phyloP scores from a whole-genome alignment of 768 basidiomycete genomes.

The Russula sp. region DNA sequence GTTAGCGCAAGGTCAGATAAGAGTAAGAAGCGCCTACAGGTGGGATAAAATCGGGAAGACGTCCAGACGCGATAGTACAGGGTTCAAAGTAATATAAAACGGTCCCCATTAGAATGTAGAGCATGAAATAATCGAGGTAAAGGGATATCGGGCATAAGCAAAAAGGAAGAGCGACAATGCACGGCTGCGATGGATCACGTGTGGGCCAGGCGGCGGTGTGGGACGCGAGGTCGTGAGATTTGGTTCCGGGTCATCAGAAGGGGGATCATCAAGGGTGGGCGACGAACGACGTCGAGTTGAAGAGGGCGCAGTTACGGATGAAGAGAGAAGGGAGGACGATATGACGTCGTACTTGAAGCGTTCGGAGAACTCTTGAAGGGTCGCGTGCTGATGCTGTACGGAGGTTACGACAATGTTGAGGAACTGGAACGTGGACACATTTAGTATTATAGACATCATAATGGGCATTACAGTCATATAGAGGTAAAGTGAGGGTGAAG shows the following conservation, averaged over 20 bases:
- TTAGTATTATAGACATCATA: slow-evolving; percentile 7
- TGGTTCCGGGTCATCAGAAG: slow-evolving; percentile 8
- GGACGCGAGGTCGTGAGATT: neutral
- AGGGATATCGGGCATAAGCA: slow-evolving; percentile 24
- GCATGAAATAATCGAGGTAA: slow-evolving; percentile 17
- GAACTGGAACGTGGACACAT: slow-evolving; percentile 19
- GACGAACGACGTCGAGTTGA: slow-evolving; percentile 24
- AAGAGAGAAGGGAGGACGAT: slow-evolving; percentile 30
- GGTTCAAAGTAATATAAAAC: slow-evolving; percentile 23
- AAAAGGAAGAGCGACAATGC: slow-evolving; percentile 10
- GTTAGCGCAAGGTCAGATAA: neutral
- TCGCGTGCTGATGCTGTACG: slow-evolving; percentile 15
- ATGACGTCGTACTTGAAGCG: slow-evolving; percentile 31
- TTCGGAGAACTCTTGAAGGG: slow-evolving; percentile 27
- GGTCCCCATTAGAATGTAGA: slow-evolving; percentile 23
- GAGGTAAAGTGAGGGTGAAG: neutral
- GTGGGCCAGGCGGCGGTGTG: neutral
- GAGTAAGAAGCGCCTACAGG: slow-evolving; percentile 11
- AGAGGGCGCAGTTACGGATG: slow-evolving; percentile 23
- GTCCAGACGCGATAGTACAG: neutral
- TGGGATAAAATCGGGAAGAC: slow-evolving; percentile 14
- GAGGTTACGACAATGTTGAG: slow-evolving; percentile 18
- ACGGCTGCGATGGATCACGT: neutral
- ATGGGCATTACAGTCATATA: neutral
- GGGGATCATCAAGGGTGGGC: slow-evolving; percentile 2